phyloP scores from a whole-genome alignment of 768 basidiomycete species.

The Pseudohyphozyma bogoriensis region DNA sequence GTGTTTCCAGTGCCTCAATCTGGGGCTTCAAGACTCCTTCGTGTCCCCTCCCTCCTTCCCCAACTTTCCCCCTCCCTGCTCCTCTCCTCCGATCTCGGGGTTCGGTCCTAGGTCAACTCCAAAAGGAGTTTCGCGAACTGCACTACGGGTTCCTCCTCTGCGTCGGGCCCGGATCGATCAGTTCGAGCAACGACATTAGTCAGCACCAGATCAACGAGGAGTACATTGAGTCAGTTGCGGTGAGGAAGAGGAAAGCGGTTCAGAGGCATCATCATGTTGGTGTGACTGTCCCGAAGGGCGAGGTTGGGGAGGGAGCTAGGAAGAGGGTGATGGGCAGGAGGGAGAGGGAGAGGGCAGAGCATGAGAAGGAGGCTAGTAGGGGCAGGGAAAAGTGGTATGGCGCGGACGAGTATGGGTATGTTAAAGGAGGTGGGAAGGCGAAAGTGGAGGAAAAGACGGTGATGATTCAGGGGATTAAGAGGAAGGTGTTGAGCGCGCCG shows the following conservation, averaged over 20 bases:
- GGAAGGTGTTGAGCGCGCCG: no score
- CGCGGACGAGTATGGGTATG: no score
- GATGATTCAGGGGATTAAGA: no score
- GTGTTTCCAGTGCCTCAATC: constrained; percentile 10
- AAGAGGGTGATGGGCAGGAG: no score
- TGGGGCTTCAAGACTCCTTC: constrained; percentile 23
- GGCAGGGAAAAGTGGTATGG: no score
- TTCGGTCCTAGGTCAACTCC: constrained; percentile 18
- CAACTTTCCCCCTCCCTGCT: constrained; percentile 13
- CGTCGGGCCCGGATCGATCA: constrained; percentile 16
- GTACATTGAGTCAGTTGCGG: neutral
- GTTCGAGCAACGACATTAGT: constrained; percentile 9
- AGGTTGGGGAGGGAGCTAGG: no score
- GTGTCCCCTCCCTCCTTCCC: constrained; percentile 16
- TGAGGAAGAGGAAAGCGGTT: neutral
- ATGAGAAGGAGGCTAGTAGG: no score
- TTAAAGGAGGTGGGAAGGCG: no score
- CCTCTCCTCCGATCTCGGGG: constrained; percentile 22
- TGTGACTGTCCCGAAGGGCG: no score
- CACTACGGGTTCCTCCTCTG: constrained; percentile 27
- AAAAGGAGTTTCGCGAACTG: constrained; percentile 15
- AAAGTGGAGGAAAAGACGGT: no score
- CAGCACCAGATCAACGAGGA: constrained; percentile 22
- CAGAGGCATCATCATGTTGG: no score
- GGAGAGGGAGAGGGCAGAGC: no score